phyloP scores from a whole-genome alignment of 805 yeast species.

The Kazachstania africana region DNA sequence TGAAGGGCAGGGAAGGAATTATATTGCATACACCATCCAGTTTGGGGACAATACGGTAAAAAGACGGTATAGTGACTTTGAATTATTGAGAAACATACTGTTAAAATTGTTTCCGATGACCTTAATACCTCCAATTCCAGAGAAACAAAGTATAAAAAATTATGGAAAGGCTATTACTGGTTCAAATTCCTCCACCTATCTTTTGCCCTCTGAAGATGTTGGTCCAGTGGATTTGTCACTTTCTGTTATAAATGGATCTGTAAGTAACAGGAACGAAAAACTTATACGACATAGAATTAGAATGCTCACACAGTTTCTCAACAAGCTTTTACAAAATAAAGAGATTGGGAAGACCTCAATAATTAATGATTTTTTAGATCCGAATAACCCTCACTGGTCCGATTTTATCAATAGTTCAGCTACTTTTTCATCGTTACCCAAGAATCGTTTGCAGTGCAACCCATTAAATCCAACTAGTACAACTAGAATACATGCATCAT shows the following conservation, averaged over 20 bases:
- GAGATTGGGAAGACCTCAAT: conserved; percentile 24
- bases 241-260: conserved; percentile 22
- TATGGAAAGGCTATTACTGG: conserved; percentile 24
- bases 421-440: conserved; percentile 24
- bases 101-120: conserved; percentile 67
- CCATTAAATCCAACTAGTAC: conserved; percentile 28
- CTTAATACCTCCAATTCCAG: conserved; percentile 90
- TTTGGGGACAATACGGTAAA: conserved; percentile 43
- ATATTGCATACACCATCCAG: conserved; percentile 66
- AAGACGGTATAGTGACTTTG: conserved; percentile 88
- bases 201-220: conserved; percentile 21
- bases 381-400: conserved; percentile 23
- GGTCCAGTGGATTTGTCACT: conserved; percentile 22
- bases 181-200: conserved; percentile 16
- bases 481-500: conserved; percentile 22
- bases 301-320: conserved; percentile 24
- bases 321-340: conserved; percentile 16
- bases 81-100: conserved; percentile 58
- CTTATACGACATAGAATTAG: conserved; percentile 27
- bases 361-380: conserved; percentile 24
- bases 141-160: conserved; percentile 41
- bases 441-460: conserved; percentile 23
- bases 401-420: conserved; percentile 26
- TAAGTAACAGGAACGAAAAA: conserved; percentile 22
- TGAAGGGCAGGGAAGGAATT: conserved; percentile 25